A percentile compares a stretch with the other conserved stretches of the same genome.
phyloP scores from a whole-genome alignment of 495 filamentous ascomycete genomes.

The Penicillium dipodomyicola region DNA sequence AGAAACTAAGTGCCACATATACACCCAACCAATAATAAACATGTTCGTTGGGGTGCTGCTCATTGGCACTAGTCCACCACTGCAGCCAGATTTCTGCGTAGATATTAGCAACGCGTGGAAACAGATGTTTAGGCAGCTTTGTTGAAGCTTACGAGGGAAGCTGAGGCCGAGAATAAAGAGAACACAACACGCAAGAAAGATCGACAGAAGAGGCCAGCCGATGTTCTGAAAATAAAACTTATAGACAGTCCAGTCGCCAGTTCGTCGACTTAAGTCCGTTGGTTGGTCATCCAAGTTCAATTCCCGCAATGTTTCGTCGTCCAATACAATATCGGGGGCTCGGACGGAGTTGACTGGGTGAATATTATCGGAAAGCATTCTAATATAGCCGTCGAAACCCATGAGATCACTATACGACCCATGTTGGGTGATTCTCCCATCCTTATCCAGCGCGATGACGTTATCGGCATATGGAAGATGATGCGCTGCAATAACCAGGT shows the following conservation, averaged over 20 bases:
- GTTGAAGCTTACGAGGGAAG: conserved; percentile 21
- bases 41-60: conserved; percentile 29
- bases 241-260: conserved; percentile 37
- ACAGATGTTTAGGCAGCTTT: background rate
- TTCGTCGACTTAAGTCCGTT: conserved; percentile 27
- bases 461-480: conserved; percentile 23
- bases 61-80: conserved; percentile 30
- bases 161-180: conserved; percentile 25
- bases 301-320: conserved; percentile 22
- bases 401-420: conserved; percentile 18
- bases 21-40: conserved; percentile 30
- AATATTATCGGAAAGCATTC: conserved; percentile 1
- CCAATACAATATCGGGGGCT: conserved; percentile 17
- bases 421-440: conserved; percentile 17
- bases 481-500: conserved; percentile 18
- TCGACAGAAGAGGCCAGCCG: conserved; percentile 31
- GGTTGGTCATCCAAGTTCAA: conserved; percentile 18
- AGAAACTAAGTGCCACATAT: conserved; percentile 19
- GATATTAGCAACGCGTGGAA: background rate
- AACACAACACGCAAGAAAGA: conserved; percentile 23
- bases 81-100: conserved; percentile 34
- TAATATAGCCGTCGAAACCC: conserved; percentile 5
- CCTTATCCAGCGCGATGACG: conserved; percentile 18
- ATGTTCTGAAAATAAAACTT: conserved; percentile 27
- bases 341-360: conserved; percentile 3